Percentiles rank a stretch among this genome's conserved stretches.
Evolutionary conservation across 108 stramenopile genomes (phyloP).

Genomic region (Mayamaea pseudoterrestris): DNA sequence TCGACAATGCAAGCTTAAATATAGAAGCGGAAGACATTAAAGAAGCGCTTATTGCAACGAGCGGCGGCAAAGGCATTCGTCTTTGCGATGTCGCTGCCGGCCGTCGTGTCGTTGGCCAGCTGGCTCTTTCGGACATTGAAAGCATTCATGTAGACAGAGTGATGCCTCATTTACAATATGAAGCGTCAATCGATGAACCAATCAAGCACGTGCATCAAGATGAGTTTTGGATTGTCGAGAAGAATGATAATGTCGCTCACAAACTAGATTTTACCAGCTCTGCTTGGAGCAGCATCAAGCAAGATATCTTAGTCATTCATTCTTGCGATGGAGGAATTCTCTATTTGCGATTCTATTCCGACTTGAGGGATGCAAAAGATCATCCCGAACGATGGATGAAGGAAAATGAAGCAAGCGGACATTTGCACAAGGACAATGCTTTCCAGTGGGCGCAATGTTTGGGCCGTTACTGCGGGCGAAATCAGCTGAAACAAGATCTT

Average conservation of each 20-base stretch:
- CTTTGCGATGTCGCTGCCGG: slow-evolving; percentile 59
- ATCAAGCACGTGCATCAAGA: neutral
- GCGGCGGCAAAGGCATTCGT: slow-evolving; percentile 69
- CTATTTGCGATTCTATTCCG: slow-evolving; percentile 56
- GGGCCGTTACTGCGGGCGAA: slow-evolving; percentile 31
- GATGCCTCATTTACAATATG: too few relatives aligned
- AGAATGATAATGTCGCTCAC: slow-evolving; percentile 4
- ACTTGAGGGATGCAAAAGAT: slow-evolving; percentile 16
- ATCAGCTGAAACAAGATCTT: slow-evolving; percentile 35
- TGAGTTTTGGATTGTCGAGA: slow-evolving; percentile 6
- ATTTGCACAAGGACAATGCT: slow-evolving; percentile 28
- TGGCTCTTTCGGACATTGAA: slow-evolving; percentile 44
- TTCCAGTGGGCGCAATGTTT: slow-evolving; percentile 76
- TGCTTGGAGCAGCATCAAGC: slow-evolving; percentile 43
- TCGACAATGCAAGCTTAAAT: neutral
- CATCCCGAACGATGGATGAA: slow-evolving; percentile 18
- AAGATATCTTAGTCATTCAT: slow-evolving; percentile 50
- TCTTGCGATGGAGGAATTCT: slow-evolving; percentile 28
- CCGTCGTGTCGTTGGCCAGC: slow-evolving; percentile 54
- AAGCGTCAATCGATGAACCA: slow-evolving; percentile 1
- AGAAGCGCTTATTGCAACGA: slow-evolving; percentile 21
- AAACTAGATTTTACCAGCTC: too few relatives aligned
- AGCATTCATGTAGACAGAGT: slow-evolving; percentile 45
- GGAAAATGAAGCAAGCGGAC: slow-evolving; percentile 6
- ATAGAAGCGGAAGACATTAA: neutral